These are phyloP conservation scores for Glycine soja DNA, from an alignment of 306 rosid species.

Conservation along the genomic window DNA sequence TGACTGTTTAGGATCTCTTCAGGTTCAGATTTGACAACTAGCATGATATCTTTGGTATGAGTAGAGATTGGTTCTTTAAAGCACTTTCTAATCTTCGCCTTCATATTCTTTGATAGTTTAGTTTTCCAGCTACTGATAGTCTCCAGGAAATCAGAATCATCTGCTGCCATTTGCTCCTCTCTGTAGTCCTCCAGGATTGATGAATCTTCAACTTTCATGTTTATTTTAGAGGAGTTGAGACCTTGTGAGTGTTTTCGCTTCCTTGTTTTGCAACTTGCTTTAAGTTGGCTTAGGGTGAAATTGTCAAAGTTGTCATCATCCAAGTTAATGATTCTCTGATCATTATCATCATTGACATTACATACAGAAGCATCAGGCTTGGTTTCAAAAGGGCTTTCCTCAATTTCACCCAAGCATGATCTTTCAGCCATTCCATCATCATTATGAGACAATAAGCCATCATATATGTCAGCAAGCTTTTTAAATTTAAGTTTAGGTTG, in stretches of 20 bases:
- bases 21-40: constrained; percentile 53
- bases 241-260: constrained; percentile 59
- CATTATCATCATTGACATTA: constrained; percentile 44
- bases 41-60: constrained; percentile 42
- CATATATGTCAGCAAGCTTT: constrained; percentile 45
- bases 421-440: constrained; percentile 47
- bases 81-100: constrained; percentile 58
- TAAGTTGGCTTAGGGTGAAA: constrained; percentile 71
- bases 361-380: constrained; percentile 54
- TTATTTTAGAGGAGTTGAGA: constrained; percentile 37
- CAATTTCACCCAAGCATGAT: constrained; percentile 27
- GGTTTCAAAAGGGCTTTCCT: constrained; percentile 47
- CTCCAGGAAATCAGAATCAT: constrained; percentile 67
- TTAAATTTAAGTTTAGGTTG: constrained; percentile 60
- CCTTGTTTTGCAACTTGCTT: constrained; percentile 64
- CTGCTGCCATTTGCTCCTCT: constrained; percentile 45
- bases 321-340: constrained; percentile 45
- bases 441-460: constrained; percentile 34
- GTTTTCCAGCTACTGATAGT: constrained; percentile 69
- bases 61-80: constrained; percentile 43
- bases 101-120: constrained; percentile 64
- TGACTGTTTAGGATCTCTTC: not conserved
- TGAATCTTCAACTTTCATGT: constrained; percentile 43
- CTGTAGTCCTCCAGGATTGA: constrained; percentile 39
- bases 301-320: constrained; percentile 53